Evolutionary conservation across 2,329 filamentous ascomycete genomes (phyloP), one percentile per base, ranked within the genome.

Genomic region (Aureobasidium vineae): DNA sequence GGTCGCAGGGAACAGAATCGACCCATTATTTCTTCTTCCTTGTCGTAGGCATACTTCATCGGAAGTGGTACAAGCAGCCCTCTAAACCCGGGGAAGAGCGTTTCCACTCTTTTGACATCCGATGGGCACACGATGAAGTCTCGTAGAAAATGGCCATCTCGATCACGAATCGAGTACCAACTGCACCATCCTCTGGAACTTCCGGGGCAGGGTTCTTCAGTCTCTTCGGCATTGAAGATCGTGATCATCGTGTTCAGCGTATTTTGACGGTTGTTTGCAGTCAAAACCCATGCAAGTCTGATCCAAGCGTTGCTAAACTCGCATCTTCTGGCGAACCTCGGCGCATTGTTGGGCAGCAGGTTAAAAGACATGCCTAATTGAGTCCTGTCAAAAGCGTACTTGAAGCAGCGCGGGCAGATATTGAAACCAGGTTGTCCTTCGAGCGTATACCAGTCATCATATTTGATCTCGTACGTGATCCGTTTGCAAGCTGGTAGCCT

Each of bases 221-320:
- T 83, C 5, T 84, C 82, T 2, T 84, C 80, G 45, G 91, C 84
- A 11, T 85, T 83, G 5, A 89, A 87, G 40, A 97, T 82, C 43
- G 85, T 84, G 67, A 89, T 85, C 36, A 97, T 82, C 5, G 96
- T 78, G 15, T 85, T 84, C 47, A 95, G 79, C 70, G 91, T 87
- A 3, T 84, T 81, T 21, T 85, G 81, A 15, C 86, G 79, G 70
- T 91, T 86, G 76, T 92, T 92, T 63, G 90, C 79, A 2, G 88
- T 93, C 69, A 96, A 82, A 3, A 93, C 82, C 86, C 90, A 96
- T 0, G 92, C 92, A 45, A 97, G 86, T 33, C 91, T 87, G 72
- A 91, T 89, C 91, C 92, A 97, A 0, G 89, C 86, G 15, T 86
- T 84, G 36, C 90, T 91, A 76, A 97, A 91, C 70, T 92, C 89